Percentiles rank a stretch among this genome's conserved stretches.
Conservation (phyloP, 2,329 filamentous ascomycete species). For the Microsporum canis region DNA sequence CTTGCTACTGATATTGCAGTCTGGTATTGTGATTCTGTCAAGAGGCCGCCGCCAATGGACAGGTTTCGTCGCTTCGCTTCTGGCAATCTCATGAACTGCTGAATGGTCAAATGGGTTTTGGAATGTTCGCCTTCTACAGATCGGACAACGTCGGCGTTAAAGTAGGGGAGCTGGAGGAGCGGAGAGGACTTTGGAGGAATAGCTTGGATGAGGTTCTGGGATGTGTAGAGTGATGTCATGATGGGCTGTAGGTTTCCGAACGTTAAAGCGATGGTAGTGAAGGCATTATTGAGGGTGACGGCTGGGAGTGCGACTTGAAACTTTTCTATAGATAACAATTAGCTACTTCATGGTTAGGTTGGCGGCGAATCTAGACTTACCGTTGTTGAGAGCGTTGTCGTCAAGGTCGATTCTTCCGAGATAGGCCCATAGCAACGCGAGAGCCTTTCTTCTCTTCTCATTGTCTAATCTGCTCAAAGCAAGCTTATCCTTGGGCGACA, state of each 20-base stretch:
- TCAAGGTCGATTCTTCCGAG: conserved; percentile 77
- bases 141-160: conserved; percentile 51
- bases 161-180: conserved; percentile 80
- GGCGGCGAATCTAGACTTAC: conserved; percentile 18
- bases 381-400: conserved; percentile 62
- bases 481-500: conserved; percentile 63
- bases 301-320: conserved; percentile 81
- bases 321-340: conserved; percentile 47
- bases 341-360: conserved; percentile 13
- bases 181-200: conserved; percentile 72
- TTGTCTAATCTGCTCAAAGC: conserved; percentile 71
- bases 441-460: conserved; percentile 67
- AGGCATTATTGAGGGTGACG: conserved; percentile 71
- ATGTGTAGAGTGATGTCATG: conserved; percentile 66
- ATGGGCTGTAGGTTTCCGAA: conserved; percentile 77
- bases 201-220: conserved; percentile 83
- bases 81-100: conserved; percentile 78
- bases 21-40: conserved; percentile 66
- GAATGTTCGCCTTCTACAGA: conserved; percentile 46
- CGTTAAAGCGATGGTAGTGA: conserved; percentile 74
- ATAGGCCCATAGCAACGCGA: conserved; percentile 91
- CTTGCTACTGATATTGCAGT: conserved; percentile 64
- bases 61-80: conserved; percentile 61
- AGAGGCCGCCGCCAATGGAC: conserved; percentile 55
- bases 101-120: conserved; percentile 64